These are phyloP conservation scores for Beta corolliflora DNA, from an alignment of 179 eudicot genomes.

Conservation along the genomic window DNA sequence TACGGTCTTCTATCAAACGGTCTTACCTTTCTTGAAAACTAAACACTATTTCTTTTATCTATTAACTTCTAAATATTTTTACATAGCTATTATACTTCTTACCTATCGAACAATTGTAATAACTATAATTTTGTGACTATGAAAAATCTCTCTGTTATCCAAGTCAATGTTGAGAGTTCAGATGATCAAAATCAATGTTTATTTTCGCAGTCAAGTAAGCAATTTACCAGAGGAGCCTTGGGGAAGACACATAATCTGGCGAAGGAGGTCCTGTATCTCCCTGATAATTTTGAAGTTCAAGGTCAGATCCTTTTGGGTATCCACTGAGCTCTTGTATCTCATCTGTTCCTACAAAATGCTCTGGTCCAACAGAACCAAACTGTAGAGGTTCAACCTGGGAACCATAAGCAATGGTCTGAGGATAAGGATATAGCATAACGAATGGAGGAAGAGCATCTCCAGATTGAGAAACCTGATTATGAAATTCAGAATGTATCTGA, in stretches of 20 bases:
- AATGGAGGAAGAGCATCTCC: conserved; percentile 32
- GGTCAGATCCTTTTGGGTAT: conserved; percentile 15
- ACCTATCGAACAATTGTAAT: too few relatives aligned
- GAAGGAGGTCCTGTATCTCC: conserved; percentile 41
- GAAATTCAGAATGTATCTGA: conserved; percentile 27
- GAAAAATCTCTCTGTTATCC: neutral
- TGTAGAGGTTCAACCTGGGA: conserved; percentile 36
- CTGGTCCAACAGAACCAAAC: conserved; percentile 47
- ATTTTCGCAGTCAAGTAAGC: neutral
- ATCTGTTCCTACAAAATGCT: conserved; percentile 28
- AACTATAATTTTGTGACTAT: too few relatives aligned
- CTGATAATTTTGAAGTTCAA: conserved; percentile 24
- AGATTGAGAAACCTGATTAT: conserved; percentile 36
- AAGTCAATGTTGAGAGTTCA: neutral
- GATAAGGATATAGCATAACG: conserved; percentile 42
- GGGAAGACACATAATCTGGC: conserved; percentile 41
- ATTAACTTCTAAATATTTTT: too few relatives aligned
- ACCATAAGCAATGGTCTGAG: conserved; percentile 37
- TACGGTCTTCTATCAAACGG: too few relatives aligned
- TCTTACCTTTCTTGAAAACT: too few relatives aligned
- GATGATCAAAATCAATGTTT: neutral
- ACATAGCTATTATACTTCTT: too few relatives aligned
- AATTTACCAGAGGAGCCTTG: conserved; percentile 29
- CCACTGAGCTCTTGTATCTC: conserved; percentile 20
- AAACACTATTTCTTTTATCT: too few relatives aligned